Conservation (phyloP, 1,284 basidiomycete genomes). For the Rhizoctonia solani region DNA sequence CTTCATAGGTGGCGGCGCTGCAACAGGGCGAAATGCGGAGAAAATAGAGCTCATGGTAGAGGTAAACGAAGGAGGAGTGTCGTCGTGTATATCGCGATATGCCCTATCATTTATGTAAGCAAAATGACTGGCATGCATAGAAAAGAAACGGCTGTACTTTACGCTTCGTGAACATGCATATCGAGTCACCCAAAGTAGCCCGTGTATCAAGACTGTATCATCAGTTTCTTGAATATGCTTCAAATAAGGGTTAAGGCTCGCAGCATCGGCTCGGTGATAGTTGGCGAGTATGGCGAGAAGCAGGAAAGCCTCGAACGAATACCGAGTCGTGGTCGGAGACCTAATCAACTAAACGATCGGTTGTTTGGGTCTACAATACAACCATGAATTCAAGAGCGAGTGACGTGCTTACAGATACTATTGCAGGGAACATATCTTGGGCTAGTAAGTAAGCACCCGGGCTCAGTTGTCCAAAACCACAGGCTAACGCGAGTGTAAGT, state of each 20-base stretch:
- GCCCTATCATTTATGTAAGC: conserved; percentile 47
- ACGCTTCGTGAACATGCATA: conserved; percentile 56
- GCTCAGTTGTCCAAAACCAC: conserved; percentile 62
- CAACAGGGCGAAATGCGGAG: conserved; percentile 20
- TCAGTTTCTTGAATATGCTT: conserved; percentile 53
- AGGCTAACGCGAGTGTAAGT: conserved; percentile 59
- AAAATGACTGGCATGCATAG: neutral
- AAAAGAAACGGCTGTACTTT: conserved; percentile 49
- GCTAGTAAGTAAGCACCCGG: conserved; percentile 69
- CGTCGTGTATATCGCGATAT: conserved; percentile 60
- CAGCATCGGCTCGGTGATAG: conserved; percentile 69
- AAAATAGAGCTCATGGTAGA: conserved; percentile 54
- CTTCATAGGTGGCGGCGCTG: conserved; percentile 12
- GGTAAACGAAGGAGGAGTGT: conserved; percentile 54
- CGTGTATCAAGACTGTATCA: conserved; percentile 57
- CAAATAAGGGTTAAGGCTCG: conserved; percentile 66
- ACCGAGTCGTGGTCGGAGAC: conserved; percentile 56
- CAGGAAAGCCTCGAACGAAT: conserved; percentile 60
- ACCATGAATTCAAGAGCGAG: neutral
- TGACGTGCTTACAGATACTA: conserved; percentile 50
- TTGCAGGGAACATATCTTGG: conserved; percentile 59
- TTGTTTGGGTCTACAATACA: neutral
- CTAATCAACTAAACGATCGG: conserved; percentile 45
- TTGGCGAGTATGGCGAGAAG: conserved; percentile 61
- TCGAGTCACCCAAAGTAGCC: conserved; percentile 59